Percentiles rank a stretch among this genome's conserved stretches.
Conservation (phyloP, 2,329 filamentous ascomycete genomes). For the Aspergillus pseudotamarii region DNA sequence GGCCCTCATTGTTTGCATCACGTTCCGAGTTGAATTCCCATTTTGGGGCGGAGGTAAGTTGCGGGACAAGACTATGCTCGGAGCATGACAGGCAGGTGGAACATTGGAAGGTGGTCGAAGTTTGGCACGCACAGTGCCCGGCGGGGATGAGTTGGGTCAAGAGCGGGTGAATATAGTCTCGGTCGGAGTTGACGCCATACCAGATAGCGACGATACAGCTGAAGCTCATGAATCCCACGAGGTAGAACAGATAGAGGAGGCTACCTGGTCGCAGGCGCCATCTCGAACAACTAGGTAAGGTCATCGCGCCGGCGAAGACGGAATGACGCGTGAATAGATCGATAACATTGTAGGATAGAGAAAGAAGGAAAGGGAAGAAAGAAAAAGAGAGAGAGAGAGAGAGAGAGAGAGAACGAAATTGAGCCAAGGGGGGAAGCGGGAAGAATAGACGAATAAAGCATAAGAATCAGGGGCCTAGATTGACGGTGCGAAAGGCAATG, state of each 20-base stretch:
- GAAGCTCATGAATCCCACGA: conserved; percentile 24
- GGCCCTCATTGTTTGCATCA: conserved; percentile 35
- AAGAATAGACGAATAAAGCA: not conserved
- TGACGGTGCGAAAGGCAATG: not conserved
- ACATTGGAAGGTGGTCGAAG: conserved; percentile 44
- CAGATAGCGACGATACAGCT: conserved; percentile 28
- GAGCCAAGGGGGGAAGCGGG: not conserved
- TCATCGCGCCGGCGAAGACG: conserved; percentile 22
- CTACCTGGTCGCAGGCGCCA: conserved; percentile 26
- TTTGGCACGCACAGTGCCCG: conserved; percentile 42
- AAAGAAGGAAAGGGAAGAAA: not conserved
- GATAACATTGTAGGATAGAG: conserved; percentile 14
- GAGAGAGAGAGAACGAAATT: not conserved
- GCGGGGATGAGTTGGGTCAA: conserved; percentile 44
- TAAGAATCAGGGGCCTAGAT: not conserved
- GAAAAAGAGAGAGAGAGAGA: not conserved
- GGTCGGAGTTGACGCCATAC: conserved; percentile 42
- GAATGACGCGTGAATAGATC: not conserved
- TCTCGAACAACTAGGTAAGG: conserved; percentile 22
- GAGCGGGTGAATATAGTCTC: conserved; percentile 38
- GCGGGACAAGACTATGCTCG: conserved; percentile 7
- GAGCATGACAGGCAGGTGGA: conserved; percentile 37
- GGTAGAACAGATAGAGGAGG: conserved; percentile 23
- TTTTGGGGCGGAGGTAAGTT: conserved; percentile 10
- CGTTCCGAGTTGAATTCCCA: conserved; percentile 39